phyloP scores from a whole-genome alignment of 2,329 filamentous ascomycete genomes.

The Fusarium sublunatum region DNA sequence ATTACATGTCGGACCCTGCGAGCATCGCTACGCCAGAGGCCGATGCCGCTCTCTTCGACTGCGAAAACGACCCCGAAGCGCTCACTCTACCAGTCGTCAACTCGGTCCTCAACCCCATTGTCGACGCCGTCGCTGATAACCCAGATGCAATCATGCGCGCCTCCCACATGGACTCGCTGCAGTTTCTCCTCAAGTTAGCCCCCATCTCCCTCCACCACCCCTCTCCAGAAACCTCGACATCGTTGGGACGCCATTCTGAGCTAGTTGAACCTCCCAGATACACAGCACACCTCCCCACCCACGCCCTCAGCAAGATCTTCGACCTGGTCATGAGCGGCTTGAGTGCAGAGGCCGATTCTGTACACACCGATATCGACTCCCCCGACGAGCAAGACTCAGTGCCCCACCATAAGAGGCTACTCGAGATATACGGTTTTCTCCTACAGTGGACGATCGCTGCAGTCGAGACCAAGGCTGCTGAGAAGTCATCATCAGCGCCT shows the following conservation, averaged over 20 bases:
- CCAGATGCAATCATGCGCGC: slow-evolving; percentile 86
- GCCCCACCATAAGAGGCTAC: slow-evolving; percentile 86
- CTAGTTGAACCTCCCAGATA: slow-evolving; percentile 78
- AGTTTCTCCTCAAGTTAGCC: slow-evolving; percentile 96
- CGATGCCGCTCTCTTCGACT: slow-evolving; percentile 83
- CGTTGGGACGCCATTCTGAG: slow-evolving; percentile 47
- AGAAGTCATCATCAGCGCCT: slow-evolving; percentile 79
- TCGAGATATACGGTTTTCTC: slow-evolving; percentile 94
- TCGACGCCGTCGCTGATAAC: slow-evolving; percentile 91
- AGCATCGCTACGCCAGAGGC: slow-evolving; percentile 88
- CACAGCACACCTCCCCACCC: slow-evolving; percentile 79
- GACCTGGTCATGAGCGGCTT: slow-evolving; percentile 89
- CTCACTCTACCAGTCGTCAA: slow-evolving; percentile 83
- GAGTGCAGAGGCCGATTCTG: slow-evolving; percentile 84
- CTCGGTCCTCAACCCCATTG: slow-evolving; percentile 86
- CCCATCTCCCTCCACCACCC: slow-evolving; percentile 59
- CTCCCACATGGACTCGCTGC: slow-evolving; percentile 88
- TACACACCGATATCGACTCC: slow-evolving; percentile 86
- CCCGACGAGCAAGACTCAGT: slow-evolving; percentile 88
- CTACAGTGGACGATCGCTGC: slow-evolving; percentile 94
- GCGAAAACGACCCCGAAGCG: slow-evolving; percentile 89
- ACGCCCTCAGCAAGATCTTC: slow-evolving; percentile 90
- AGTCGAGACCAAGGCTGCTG: slow-evolving; percentile 92
- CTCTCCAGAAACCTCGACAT: slow-evolving; percentile 33
- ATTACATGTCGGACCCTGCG: slow-evolving; percentile 93